Percentiles rank a stretch among this genome's conserved stretches.
phyloP scores from a whole-genome alignment of 1,284 basidiomycete species.

The Heterobasidion irregulare region DNA sequence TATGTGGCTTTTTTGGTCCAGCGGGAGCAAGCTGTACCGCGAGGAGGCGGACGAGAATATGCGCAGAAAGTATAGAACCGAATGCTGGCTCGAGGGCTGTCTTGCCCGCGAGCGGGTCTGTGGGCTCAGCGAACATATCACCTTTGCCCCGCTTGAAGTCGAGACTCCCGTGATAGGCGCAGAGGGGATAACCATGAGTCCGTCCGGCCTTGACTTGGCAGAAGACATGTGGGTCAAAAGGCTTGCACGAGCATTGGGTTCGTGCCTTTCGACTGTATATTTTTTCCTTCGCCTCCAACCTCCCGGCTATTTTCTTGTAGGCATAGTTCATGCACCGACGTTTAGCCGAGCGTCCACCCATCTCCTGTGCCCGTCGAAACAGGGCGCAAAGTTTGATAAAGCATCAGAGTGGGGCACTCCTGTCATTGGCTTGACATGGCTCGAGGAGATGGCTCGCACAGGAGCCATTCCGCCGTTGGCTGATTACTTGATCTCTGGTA shows the following conservation, averaged over 20 bases:
- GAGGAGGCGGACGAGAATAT: conserved; percentile 37
- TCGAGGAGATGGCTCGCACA: conserved; percentile 40
- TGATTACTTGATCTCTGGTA: conserved; percentile 11
- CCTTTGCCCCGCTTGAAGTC: conserved; percentile 53
- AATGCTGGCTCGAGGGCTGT: conserved; percentile 78
- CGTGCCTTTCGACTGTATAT: conserved; percentile 4
- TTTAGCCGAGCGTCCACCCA: conserved; percentile 64
- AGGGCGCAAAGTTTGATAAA: conserved; percentile 65
- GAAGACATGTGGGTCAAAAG: conserved; percentile 53
- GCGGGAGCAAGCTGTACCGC: conserved; percentile 53
- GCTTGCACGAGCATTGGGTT: conserved; percentile 58
- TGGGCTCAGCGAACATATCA: conserved; percentile 46
- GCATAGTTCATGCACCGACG: conserved; percentile 41
- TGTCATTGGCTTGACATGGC: conserved; percentile 53
- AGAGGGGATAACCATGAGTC: conserved; percentile 46
- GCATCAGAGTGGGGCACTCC: conserved; percentile 64
- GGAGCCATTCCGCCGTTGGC: conserved; percentile 32
- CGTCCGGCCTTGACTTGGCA: conserved; percentile 63
- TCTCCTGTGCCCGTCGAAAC: conserved; percentile 60
- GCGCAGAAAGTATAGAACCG: conserved; percentile 58
- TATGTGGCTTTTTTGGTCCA: conserved; percentile 15
- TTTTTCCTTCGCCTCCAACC: conserved; percentile 3
- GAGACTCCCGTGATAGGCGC: conserved; percentile 42
- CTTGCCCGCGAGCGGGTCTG: conserved; percentile 61
- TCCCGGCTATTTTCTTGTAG: conserved; percentile 22